Base-by-base conservation (phyloP, 2,329 filamentous ascomycete genomes). In the Fusarium foetens region DNA sequence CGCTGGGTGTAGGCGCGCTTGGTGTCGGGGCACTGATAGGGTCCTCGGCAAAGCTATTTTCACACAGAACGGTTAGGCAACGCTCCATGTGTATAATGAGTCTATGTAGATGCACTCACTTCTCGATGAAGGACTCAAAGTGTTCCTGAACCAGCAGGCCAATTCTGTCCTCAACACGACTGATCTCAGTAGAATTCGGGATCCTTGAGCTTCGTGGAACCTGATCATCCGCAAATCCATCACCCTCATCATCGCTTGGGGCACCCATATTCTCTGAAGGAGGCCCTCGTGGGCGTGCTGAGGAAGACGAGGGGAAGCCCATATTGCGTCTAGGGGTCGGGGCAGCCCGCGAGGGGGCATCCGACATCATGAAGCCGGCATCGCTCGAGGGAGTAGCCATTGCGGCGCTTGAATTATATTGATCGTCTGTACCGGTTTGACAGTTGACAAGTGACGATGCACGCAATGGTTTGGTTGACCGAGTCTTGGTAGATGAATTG, bases 51-150 rank as follows among this genome's bases (percentile, higher is more conserved):
- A 92, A 95, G 76, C 87, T 89, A 68, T 25, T 52, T 27, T 25
- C 21, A 19, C 33, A 27, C 8, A 48, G n/a, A 14, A 6, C 9
- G 23, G 27, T 73, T 36, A 74, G 67, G 14, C 3, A 17, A n/a
- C 23, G 29, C 3, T 41, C 23, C 7, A 17, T 16, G 12, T 23
- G 6, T 49, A 12, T 12, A n/a, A 16, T 7, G 14, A 51, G 27
- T n/a, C 35, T 14, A 36, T 36, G 17, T 3, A 36, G 31, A 45
- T 23, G 41, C 58, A 72, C 87, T 78, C 80, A 94, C 92, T 87
- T 89, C 78, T 96, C 92, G 31, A 97, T 88, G 78, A 96, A 97
- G 72, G 88, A 87, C 81, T 95, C 91, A 79, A 97, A 96, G 63
- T 92, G 89, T 62, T 91, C 86, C 78, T 94, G 92, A 31, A 95